Evolutionary conservation across 163 green algal species (phyloP), one percentile per base, ranked within the genome.

Genomic region (Chlamydomonas reinhardtii): DNA sequence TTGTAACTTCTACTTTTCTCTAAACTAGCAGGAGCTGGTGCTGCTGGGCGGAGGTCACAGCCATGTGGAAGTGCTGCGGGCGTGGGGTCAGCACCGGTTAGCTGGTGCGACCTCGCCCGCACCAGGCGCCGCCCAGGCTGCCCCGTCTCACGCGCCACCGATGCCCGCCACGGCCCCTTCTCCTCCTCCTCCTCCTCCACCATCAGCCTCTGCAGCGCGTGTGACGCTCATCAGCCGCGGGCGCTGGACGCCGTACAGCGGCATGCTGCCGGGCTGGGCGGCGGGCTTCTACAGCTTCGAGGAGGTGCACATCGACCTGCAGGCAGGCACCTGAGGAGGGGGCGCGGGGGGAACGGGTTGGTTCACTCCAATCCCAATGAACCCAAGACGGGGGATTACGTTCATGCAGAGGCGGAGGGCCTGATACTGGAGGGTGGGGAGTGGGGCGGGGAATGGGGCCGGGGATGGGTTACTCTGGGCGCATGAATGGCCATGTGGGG

Each of bases 241-340:
- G 52, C 73, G 97, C 16, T 91, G 96, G 74, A 99, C 97, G 16
- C 97, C 97, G 3, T 99, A 99, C 95, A 98, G 96, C 84, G 97
- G 97, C 66, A 99, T 99, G 97, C 94, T 99, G 70, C 97, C 97
- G 5, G 97, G 97, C 16, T 98, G 94, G 87, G 93, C 99, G 14
- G 91, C 94, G n/a, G 96, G 97, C 24, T 96, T 96, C 65, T 99
- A 99, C 90, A 43, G 14, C 31, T 96, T 93, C 74, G 94, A 98
- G 54, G 96, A 99, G 2, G 97, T 94, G 86, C 97, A 99, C 92
- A 95, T 99, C 1, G 97, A 99, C 88, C 90, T 99, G 65, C 48
- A 56, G 48, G 48, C 19, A 11, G 8, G 43, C 11, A 11, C n/a
- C n/a, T n/a, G n/a, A n/a, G n/a, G n/a, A n/a, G n/a, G n/a, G n/a